Evolutionary conservation across 2,329 filamentous ascomycete species (phyloP).

Genomic region (Arthrobotrys conoides): DNA sequence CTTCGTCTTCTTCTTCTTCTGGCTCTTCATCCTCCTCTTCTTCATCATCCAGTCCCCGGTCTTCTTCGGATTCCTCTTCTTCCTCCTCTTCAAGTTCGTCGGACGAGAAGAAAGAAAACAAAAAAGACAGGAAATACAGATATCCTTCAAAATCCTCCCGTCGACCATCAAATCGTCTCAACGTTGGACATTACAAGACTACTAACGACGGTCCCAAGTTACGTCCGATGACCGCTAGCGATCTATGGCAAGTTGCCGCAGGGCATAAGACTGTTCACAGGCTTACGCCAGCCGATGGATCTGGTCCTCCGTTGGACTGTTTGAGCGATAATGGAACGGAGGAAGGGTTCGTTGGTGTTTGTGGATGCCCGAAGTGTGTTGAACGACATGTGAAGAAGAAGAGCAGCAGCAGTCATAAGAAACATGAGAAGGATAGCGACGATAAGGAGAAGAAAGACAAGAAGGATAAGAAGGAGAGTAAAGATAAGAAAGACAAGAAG

Average conservation of each 20-base stretch:
- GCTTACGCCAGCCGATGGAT: constrained; percentile 34
- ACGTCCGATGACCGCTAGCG: constrained; percentile 41
- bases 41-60: constrained; percentile 8
- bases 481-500: constrained; percentile 36
- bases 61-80: constrained; percentile 16
- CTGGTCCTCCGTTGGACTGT: constrained; percentile 42
- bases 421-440: background rate
- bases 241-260: constrained; percentile 43
- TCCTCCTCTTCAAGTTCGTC: constrained; percentile 28
- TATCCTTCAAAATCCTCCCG: constrained; percentile 52
- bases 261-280: constrained; percentile 35
- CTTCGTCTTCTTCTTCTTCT: background rate
- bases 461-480: constrained; percentile 25
- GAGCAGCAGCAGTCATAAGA: background rate
- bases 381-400: constrained; percentile 15
- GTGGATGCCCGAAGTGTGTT: constrained; percentile 26
- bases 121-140: constrained; percentile 39
- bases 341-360: constrained; percentile 26
- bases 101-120: constrained; percentile 29
- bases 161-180: constrained; percentile 50
- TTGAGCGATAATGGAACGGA: constrained; percentile 41
- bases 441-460: constrained; percentile 24
- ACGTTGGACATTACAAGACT: constrained; percentile 53
- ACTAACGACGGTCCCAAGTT: constrained; percentile 16
- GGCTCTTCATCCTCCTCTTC: constrained; percentile 19